Base-by-base conservation (phyloP, 352 stramenopile species). In the Phytophthora niederhauseri region DNA sequence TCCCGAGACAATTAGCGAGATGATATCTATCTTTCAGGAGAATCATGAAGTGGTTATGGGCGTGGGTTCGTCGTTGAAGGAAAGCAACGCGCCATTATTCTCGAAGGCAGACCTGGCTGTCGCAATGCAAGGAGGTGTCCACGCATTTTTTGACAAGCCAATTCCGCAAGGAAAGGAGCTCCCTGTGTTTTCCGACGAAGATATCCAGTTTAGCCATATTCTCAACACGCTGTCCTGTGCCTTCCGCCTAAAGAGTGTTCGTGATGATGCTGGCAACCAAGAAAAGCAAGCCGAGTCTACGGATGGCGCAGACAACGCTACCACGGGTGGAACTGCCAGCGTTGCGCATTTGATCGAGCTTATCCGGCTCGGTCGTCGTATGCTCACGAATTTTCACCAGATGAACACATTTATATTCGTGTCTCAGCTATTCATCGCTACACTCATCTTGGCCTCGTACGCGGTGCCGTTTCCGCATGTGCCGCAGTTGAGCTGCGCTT, bases 1-100 rank as follows among this genome's bases (percentile, higher is more conserved):
- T 3, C 96, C 97, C 14, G 81, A 96, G 60, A 98, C 93, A 14
- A 98, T 98, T 34, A 91, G 87, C 67, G 93, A 99, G 60, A 99
- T 99, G 85, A 86, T 94, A 24, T 85, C 74, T 1, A 89, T 96
- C 34, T 97, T 97, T 54, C 86, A 95, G 38, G 80, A 94, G 50
- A 88, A 96, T 64, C 63, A 94, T 34, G 90, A 95, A 68, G 84
- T 96, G 31, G 77, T 94, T 19, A 81, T 95, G 72, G 87, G 84
- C 20, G 85, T 96, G 28, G 89, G 89, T 0, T 92, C 84, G 20
- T 92, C 87, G 12, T 59, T 96, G 3, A 89, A 88, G 24, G 84
- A 91, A 57, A 84, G 74, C 61, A 96, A 96, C 45, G 84, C 86
- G 1, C 72, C 79, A 50, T 56, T 96, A n/a, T 96, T 95, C 55